Percentiles rank a stretch among this genome's conserved stretches.
phyloP scores from a whole-genome alignment of 805 yeast genomes.

The Starmerella davenportii region DNA sequence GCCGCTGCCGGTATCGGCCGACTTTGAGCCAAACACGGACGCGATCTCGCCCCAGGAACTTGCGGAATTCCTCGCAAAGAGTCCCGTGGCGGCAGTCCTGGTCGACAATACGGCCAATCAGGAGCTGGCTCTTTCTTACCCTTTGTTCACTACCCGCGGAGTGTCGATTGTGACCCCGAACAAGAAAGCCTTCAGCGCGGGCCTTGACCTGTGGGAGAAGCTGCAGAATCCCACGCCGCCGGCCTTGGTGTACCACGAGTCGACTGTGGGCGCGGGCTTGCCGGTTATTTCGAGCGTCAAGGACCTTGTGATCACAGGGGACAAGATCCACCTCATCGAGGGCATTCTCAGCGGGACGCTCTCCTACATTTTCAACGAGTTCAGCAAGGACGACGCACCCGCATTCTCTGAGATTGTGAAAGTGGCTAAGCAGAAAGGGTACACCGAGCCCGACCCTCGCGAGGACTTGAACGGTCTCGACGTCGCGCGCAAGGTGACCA shows the following conservation, averaged over 20 bases:
- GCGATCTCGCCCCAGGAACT: slow-evolving; percentile 42
- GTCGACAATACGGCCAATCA: slow-evolving; percentile 90
- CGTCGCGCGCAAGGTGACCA: slow-evolving; percentile 95
- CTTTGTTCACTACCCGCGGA: slow-evolving; percentile 53
- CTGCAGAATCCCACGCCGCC: slow-evolving; percentile 42
- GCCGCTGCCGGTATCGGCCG: slow-evolving; percentile 54
- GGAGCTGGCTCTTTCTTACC: slow-evolving; percentile 57
- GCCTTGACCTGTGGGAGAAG: slow-evolving; percentile 53
- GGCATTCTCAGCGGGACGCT: slow-evolving; percentile 94
- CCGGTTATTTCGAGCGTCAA: slow-evolving; percentile 80
- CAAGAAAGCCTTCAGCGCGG: slow-evolving; percentile 87
- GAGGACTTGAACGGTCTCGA: slow-evolving; percentile 96
- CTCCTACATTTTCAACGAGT: slow-evolving; percentile 87
- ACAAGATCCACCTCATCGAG: slow-evolving; percentile 74
- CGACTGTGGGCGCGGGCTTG: slow-evolving; percentile 96
- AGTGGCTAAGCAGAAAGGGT: slow-evolving; percentile 78
- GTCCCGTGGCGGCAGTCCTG: slow-evolving; percentile 59
- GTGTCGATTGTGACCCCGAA: slow-evolving; percentile 95
- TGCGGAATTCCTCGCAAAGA: slow-evolving; percentile 41
- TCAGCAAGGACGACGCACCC: slow-evolving; percentile 44
- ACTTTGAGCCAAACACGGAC: slow-evolving; percentile 29
- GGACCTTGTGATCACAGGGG: slow-evolving; percentile 85
- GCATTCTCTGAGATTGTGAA: slow-evolving; percentile 81
- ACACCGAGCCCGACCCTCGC: slow-evolving; percentile 98
- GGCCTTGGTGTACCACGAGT: slow-evolving; percentile 87